phyloP scores from a whole-genome alignment of 1,139 yeast genomes.

The Scheffersomyces insectosa region DNA sequence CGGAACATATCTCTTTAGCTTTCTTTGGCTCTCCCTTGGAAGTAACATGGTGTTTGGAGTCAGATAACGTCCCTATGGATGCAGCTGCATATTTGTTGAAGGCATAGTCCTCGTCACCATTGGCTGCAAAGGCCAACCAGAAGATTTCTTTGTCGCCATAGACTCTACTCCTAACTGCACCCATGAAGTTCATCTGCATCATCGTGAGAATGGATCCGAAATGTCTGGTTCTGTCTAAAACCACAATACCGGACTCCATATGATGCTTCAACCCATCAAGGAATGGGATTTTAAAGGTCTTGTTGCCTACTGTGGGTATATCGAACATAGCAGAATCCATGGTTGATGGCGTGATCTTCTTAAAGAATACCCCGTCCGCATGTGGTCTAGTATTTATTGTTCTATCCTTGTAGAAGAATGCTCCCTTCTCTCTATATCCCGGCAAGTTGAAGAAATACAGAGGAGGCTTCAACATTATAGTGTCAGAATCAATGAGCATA shows the following conservation, averaged over 20 bases:
- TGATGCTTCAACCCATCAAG: constrained; percentile 16
- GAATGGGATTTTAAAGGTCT: no score
- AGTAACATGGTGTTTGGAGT: constrained; percentile 6
- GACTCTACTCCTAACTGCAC: constrained; percentile 35
- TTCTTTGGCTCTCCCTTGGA: not conserved
- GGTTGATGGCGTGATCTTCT: no score
- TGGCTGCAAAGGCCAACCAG: constrained; percentile 57
- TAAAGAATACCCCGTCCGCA: no score
- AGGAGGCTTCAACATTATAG: constrained; percentile 31
- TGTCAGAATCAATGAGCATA: constrained; percentile 37
- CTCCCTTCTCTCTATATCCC: no score
- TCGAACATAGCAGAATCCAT: no score
- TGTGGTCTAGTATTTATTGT: no score
- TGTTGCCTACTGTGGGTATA: no score
- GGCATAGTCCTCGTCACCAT: constrained; percentile 52
- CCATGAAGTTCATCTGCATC: constrained; percentile 24
- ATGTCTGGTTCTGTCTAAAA: constrained; percentile 29
- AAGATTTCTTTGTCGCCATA: constrained; percentile 69
- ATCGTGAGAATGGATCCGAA: constrained; percentile 20
- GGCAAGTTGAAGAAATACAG: constrained; percentile 17
- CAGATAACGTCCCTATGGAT: constrained; percentile 48
- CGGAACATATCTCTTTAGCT: no score
- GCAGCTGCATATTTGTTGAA: constrained; percentile 53
- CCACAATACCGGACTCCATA: constrained; percentile 2
- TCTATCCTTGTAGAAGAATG: no score